Evolutionary conservation across 148 eudicot genomes (phyloP).

Genomic region (Mesembryanthemum crystallinum): DNA sequence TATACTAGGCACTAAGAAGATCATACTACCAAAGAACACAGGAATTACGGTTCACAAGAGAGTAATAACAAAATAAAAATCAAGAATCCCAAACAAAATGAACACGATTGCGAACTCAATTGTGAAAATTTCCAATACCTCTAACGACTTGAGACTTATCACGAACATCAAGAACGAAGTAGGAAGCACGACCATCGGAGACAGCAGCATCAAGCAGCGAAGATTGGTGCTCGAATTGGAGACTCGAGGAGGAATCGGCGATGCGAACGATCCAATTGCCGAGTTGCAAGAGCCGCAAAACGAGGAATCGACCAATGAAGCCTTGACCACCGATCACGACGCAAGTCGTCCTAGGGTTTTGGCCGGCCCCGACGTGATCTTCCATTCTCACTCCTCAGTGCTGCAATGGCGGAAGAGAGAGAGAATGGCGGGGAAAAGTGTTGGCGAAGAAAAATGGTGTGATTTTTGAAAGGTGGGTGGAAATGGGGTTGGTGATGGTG

Average conservation of each 20-base stretch:
- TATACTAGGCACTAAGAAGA: background rate
- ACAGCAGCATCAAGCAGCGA: conserved; percentile 42
- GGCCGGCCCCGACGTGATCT: conserved; percentile 30
- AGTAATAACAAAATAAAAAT: background rate
- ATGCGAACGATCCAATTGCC: conserved; percentile 74
- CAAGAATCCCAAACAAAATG: background rate
- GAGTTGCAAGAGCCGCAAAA: conserved; percentile 52
- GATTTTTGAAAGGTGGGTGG: conserved; percentile 1
- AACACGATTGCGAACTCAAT: background rate
- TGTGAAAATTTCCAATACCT: conserved; percentile 34
- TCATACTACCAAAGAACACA: background rate
- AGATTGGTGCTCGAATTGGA: conserved; percentile 30
- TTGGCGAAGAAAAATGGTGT: background rate
- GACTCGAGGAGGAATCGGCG: conserved; percentile 52
- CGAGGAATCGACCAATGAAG: conserved; percentile 63
- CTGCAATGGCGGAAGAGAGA: conserved; percentile 7
- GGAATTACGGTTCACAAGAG: too few species aligned
- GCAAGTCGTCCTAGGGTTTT: conserved; percentile 48
- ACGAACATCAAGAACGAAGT: conserved; percentile 56
- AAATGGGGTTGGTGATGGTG: background rate
- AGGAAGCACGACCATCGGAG: conserved; percentile 49
- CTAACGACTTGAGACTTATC: conserved; percentile 44
- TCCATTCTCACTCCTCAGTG: conserved; percentile 19
- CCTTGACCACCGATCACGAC: conserved; percentile 71
- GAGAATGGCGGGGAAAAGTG: too few species aligned